Evolutionary conservation across 1,139 yeast species (phyloP).

Genomic region (Debaryomyces fabryi): DNA sequence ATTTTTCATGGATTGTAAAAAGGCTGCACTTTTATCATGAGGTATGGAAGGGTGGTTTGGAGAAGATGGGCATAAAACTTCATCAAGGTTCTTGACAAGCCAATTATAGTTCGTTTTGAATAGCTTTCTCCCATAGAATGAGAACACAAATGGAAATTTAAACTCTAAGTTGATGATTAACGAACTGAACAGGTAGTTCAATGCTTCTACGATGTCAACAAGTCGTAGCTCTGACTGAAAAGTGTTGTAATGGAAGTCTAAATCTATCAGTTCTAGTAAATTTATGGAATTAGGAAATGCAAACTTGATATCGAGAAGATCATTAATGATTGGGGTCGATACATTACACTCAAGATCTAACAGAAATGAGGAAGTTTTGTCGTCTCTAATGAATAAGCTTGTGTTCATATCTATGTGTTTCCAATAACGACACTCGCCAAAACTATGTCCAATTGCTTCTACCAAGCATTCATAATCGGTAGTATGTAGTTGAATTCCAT

Average conservation of each 20-base stretch:
- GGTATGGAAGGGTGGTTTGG: neutral
- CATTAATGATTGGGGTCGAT: constrained; percentile 19
- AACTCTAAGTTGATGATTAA: constrained; percentile 34
- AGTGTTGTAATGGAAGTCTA: constrained; percentile 18
- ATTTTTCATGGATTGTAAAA: neutral
- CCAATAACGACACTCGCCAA: constrained; percentile 21
- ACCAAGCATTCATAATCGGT: constrained; percentile 16
- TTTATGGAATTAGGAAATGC: neutral
- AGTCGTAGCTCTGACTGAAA: constrained; percentile 12
- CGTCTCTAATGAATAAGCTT: constrained; percentile 15
- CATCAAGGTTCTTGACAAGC: constrained; percentile 14
- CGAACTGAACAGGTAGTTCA: constrained; percentile 34
- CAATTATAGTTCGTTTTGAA: constrained; percentile 29
- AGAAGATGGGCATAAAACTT: neutral
- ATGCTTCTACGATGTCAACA: constrained; percentile 19
- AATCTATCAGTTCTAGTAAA: constrained; percentile 14
- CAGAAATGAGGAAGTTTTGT: constrained; percentile 12
- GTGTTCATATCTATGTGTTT: constrained; percentile 19
- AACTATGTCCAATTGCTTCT: constrained; percentile 15
- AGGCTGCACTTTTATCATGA: neutral
- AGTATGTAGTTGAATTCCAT: constrained; percentile 15
- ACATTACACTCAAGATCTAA: constrained; percentile 25
- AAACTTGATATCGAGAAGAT: constrained; percentile 12
- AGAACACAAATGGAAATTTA: constrained; percentile 38
- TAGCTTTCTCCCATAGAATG: constrained; percentile 35